Base-by-base conservation (phyloP, 2,329 filamentous ascomycete species). In the Fusarium secorum region DNA sequence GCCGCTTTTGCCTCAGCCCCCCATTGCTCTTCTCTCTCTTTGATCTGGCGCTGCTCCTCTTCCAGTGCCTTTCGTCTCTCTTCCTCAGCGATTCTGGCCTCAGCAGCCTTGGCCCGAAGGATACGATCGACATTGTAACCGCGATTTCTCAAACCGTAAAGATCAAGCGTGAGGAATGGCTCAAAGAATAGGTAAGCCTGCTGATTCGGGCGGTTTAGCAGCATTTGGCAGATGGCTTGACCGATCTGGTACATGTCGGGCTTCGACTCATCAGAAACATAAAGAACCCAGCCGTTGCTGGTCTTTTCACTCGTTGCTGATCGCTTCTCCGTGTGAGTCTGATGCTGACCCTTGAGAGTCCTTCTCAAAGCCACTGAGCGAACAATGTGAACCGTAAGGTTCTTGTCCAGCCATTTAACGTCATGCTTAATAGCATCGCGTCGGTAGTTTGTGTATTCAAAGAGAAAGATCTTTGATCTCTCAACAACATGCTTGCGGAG, bases 61-160 rank as follows among this genome's bases (percentile, higher is more conserved):
- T 93, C 91, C 10, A 94, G 80, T 38, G 92, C 90, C 76, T 91
- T 91, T 76, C 91, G 90, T 52, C 93, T 88, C 78, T 94, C 90
- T 75, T 93, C 92, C 77, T 98, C 95, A 0, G 94, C 94, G 71
- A 98, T 90, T 56, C 93, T 89, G 10, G 93, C 93, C 79, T 98
- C 94, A 5, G 93, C 93, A 24, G 92, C 94, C 82, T 97, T 97
- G 58, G 91, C 91, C 39, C 93, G 89, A 26, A 99, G 85, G 68
- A 99, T 98, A 53, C 96, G 91, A 77, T 98, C 94, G 41, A 99
- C 96, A 73, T 99, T 98, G 84, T 98, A 98, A 4, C 96, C 96
- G 70, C 96, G 93, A 66, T 90, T 90, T 75, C 93, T 91, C 42
- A 99, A 83, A 55, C 95, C 91, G 49, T 92, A 88, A 28, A 99